A percentile compares a stretch with the other conserved stretches of the same genome.
These are phyloP conservation scores for Euphrasia arctica DNA, from an alignment of 305 asterid genomes.

Conservation along the genomic window DNA sequence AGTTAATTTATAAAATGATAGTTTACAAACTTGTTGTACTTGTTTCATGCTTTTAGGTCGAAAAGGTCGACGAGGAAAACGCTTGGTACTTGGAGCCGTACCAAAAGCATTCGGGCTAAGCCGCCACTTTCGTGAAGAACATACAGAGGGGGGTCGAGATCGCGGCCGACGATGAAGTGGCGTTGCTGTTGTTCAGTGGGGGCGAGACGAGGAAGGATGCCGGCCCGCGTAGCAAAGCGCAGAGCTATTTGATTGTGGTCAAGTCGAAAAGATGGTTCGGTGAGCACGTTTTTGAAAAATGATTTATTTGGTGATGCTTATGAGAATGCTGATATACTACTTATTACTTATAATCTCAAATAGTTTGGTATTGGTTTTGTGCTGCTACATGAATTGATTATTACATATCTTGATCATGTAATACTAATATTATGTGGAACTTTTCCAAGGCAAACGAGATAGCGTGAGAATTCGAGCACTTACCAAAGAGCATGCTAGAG, in stretches of 20 bases:
- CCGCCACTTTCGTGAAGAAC: too few species aligned
- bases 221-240: constrained; percentile 93
- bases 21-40: too few species aligned
- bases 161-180: too few species aligned
- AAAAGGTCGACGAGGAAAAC: constrained; percentile 82
- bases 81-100: constrained; percentile 90
- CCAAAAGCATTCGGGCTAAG: constrained; percentile 76
- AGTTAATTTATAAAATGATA: too few species aligned
- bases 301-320: too few species aligned
- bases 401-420: too few species aligned
- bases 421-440: background rate
- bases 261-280: constrained; percentile 95
- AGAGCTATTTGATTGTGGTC: constrained; percentile 92
- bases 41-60: constrained; percentile 5
- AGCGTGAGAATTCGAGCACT: constrained; percentile 71
- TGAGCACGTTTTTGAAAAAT: constrained; percentile 38
- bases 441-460: constrained; percentile 54
- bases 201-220: constrained; percentile 97
- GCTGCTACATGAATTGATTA: background rate
- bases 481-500: constrained; percentile 97
- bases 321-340: too few species aligned
- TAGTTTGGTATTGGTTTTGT: too few species aligned
- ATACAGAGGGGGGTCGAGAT: too few species aligned
- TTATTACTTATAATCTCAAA: too few species aligned
- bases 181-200: constrained; percentile 29